Base-by-base conservation (phyloP, 1,139 yeast genomes). In the Geotrichum candidum region DNA sequence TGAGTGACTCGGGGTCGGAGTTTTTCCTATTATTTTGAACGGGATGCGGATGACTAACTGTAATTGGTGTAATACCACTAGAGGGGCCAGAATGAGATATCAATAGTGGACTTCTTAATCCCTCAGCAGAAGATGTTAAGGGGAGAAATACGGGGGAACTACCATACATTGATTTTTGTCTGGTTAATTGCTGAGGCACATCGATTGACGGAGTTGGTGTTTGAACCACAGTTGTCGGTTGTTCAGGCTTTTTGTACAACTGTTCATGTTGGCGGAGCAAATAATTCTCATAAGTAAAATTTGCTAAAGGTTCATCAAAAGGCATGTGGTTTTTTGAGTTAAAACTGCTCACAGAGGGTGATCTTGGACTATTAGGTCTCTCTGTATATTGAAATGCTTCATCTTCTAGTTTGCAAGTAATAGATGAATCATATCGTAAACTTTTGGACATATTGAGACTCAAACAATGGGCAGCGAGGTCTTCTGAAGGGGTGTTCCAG, bases 251-350 rank as follows among this genome's bases (percentile, higher is more conserved):
- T 54, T 52, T 58, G 62, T 63, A 68, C 15, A 68, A 60, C n/a
- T 56, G 60, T 27, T 65, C 60, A 53, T 68, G 70, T n/a, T 67
- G 68, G 22, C 55, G 53, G 2, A 68, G 59, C 33, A 68, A 57
- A 7, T 63, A 59, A 33, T 63, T 67, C 4, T 66, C 62, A 46
- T 63, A 25, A 5, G 52, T 45, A n/a, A 51, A 13, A 29, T 31
- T 59, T 31, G 35, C 27, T 38, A 13, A 29, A 41, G 51, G 15
- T 25, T 38, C 50, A 27, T 18, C 25, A 18, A n/a, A 7, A 41
- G n/a, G 3, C 1, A 41, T 6, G 18, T 41, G 3, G 2, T 9
- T 18, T 41, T 41, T 41, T n/a, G n/a, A 11, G 22, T 41, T 22
- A 29, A 31, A 27, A 50, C 22, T 15, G 13, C 35, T 11, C 15